Conservation (phyloP, 208 protist species). For the Crithidia brevicula region DNA sequence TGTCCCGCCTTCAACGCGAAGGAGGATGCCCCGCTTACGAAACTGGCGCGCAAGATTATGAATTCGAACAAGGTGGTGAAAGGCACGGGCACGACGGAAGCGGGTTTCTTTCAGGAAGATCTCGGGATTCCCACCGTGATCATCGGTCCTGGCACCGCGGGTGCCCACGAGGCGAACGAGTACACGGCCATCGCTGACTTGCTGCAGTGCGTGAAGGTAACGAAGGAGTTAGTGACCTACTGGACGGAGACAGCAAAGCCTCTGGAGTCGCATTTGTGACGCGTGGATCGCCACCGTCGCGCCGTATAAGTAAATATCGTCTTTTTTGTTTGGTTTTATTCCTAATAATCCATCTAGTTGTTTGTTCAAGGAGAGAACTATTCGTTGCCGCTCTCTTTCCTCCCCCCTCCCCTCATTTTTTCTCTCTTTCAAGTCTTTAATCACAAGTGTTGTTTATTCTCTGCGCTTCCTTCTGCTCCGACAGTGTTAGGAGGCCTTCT, state of each 20-base stretch:
- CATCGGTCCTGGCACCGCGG: constrained; percentile 45
- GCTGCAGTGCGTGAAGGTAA: constrained; percentile 8
- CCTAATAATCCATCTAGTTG: background rate
- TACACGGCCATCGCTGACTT: constrained; percentile 33
- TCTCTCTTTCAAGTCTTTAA: constrained; percentile 1
- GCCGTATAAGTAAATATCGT: too few relatives aligned
- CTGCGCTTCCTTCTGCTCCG: constrained; percentile 4
- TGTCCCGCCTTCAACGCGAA: constrained; percentile 31
- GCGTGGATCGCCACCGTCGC: too few relatives aligned
- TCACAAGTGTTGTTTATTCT: constrained; percentile 2
- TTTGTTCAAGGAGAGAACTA: background rate
- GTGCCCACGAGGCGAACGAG: constrained; percentile 57
- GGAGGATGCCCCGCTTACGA: constrained; percentile 43
- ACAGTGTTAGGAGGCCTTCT: constrained; percentile 1
- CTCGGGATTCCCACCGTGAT: constrained; percentile 47
- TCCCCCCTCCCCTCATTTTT: background rate
- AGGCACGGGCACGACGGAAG: constrained; percentile 44
- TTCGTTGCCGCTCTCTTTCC: background rate
- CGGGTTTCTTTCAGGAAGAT: constrained; percentile 55
- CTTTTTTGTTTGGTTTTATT: too few relatives aligned
- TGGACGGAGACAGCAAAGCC: constrained; percentile 9
- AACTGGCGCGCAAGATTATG: constrained; percentile 26
- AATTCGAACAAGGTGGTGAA: constrained; percentile 17
- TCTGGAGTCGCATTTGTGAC: constrained; percentile 4
- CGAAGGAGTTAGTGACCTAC: background rate